These are phyloP conservation scores for California macrophylla DNA, from an alignment of 441 rosid species.

Conservation along the genomic window DNA sequence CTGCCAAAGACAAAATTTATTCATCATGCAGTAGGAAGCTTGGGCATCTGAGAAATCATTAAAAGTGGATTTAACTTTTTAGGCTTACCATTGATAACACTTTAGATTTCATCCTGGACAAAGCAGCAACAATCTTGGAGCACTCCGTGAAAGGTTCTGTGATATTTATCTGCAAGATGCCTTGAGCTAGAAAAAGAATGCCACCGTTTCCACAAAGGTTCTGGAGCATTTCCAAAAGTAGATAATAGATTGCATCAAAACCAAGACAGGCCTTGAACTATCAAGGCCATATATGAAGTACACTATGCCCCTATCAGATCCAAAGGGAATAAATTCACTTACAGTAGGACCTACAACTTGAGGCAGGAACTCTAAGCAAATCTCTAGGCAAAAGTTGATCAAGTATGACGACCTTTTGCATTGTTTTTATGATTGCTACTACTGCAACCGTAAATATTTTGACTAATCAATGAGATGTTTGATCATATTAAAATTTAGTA, in stretches of 20 bases:
- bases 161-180: conserved; percentile 51
- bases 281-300: neutral
- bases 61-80: conserved; percentile 10
- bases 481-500: no score
- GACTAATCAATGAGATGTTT: no score
- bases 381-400: conserved; percentile 6
- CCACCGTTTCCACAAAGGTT: conserved; percentile 87
- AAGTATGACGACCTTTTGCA: neutral
- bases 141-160: conserved; percentile 38
- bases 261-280: neutral
- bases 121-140: conserved; percentile 38
- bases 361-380: no score
- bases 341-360: no score
- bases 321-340: neutral
- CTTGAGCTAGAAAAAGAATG: conserved; percentile 62
- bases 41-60: conserved; percentile 10
- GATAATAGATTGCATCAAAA: conserved; percentile 9
- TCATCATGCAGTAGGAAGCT: conserved; percentile 1
- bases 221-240: conserved; percentile 32
- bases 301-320: neutral
- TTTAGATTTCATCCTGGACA: conserved; percentile 83
- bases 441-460: neutral
- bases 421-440: neutral
- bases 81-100: conserved; percentile 74
- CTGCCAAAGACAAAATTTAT: conserved; percentile 36